Evolutionary conservation across 176 grass and related monocot species (phyloP).

Genomic region (Leersia perrieri): DNA sequence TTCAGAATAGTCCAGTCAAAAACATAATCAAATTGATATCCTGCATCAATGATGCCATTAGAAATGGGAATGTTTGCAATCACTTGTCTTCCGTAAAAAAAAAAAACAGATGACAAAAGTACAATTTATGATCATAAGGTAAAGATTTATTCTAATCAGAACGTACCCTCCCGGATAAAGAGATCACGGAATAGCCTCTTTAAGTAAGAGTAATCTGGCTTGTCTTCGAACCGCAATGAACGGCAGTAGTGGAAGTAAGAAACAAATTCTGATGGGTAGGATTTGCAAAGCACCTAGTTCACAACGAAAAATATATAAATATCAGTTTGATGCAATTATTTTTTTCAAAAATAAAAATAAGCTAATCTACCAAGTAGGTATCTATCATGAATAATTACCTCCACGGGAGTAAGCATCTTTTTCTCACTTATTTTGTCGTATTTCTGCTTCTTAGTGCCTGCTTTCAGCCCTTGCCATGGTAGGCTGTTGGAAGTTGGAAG

Average conservation of each 20-base stretch:
- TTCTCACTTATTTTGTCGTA: constrained; percentile 92
- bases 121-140: background rate
- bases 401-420: constrained; percentile 78
- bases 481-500: constrained; percentile 42
- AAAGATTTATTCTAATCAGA: background rate
- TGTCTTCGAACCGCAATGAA: constrained; percentile 78
- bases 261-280: constrained; percentile 67
- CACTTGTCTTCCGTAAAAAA: background rate
- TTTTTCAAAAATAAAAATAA: background rate
- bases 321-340: background rate
- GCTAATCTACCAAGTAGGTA: background rate
- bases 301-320: constrained; percentile 8
- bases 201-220: constrained; percentile 80
- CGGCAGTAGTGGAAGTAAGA: constrained; percentile 86
- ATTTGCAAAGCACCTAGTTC: constrained; percentile 74
- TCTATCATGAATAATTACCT: constrained; percentile 42
- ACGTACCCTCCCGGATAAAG: constrained; percentile 68
- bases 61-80: background rate
- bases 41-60: constrained; percentile 37
- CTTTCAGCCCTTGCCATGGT: constrained; percentile 85
- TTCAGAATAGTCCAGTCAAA: constrained; percentile 90
- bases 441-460: constrained; percentile 85
- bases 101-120: background rate
- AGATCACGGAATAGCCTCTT: constrained; percentile 69
- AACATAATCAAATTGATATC: constrained; percentile 70